Percentiles rank a stretch among this genome's conserved stretches.
phyloP scores from a whole-genome alignment of 176 grass and related monocot genomes.

The Aegilops speltoides region DNA sequence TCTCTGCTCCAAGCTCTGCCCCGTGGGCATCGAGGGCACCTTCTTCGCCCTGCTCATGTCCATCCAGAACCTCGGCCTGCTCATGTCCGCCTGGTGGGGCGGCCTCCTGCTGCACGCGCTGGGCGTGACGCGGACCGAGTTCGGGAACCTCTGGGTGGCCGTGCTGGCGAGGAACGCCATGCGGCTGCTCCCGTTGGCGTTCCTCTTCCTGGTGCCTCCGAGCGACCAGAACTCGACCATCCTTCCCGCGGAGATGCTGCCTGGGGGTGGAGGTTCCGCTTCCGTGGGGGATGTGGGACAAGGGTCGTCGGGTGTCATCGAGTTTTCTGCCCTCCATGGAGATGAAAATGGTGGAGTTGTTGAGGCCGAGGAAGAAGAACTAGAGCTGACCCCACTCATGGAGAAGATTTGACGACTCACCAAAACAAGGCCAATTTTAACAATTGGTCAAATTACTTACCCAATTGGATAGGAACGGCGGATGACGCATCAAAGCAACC shows the following conservation, averaged over 20 bases:
- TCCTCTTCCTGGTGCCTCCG: conserved; percentile 68
- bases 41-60: conserved; percentile 90
- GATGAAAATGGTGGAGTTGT: background rate
- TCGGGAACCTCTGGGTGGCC: conserved; percentile 65
- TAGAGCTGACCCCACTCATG: conserved; percentile 40
- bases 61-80: conserved; percentile 62
- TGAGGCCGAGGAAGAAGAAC: conserved; percentile 5
- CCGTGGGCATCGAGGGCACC: conserved; percentile 74
- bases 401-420: background rate
- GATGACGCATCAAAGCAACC: too few species aligned
- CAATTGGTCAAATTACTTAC: too few species aligned
- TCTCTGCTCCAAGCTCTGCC: conserved; percentile 77
- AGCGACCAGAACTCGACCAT: conserved; percentile 46
- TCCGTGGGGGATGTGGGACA: background rate
- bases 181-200: conserved; percentile 52
- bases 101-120: conserved; percentile 72
- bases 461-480: too few species aligned
- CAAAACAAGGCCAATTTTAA: background rate
- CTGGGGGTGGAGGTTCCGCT: background rate
- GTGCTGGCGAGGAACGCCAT: conserved; percentile 64
- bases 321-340: conserved; percentile 19
- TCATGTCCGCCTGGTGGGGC: conserved; percentile 77
- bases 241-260: conserved; percentile 54
- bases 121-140: conserved; percentile 65
- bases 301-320: conserved; percentile 20